Base-by-base conservation (phyloP, 192 early-diverging fungal genomes). In the Coemansia sp. region DNA sequence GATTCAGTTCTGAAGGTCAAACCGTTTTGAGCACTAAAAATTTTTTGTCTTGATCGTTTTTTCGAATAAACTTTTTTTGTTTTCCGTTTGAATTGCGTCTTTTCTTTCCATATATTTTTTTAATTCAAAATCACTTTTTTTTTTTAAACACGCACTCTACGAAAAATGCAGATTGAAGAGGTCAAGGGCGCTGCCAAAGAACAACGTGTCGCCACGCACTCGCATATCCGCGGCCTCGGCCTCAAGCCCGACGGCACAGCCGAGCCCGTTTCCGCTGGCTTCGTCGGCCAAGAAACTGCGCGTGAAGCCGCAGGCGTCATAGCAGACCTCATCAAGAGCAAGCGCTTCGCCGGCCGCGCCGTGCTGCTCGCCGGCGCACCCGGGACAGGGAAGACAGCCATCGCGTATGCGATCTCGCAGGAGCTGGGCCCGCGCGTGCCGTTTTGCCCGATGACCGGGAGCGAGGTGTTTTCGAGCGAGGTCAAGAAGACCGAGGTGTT, bases 401-500 rank as follows among this genome's bases (percentile, higher is more conserved):
- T 99, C 52, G 97, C 97, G 0, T 86, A 98, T 43, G 95, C 97
- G 0, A 87, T 98, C 57, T 88, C 95, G 28, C 95, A 98, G 71
- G 97, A 99, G 64, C 86, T 99, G 42, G 97, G 97, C 3, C 85
- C 92, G 38, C 95, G 97, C 60, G 97, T 99, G n/a, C 97, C 97
- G 21, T 99, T 99, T 75, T 95, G 95, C 60, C 97, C 95, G 35
- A 98, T 98, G 92, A 94, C 97, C 9, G 97, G 97, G 38, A 92
- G 90, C 76, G 95, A 99, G 72, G 97, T 98, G 16, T 99, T 91
- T 76, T 97, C 95, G 28, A 87, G 89, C 42, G 97, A 99, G 73
- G 92, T 99, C 53, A 99, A 99, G 70, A 99, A 99, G 82, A 97
- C 97, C 1, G 97, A 97, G 70, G 94, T 99, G 16, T 82, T 99